Percentiles rank a stretch among this genome's conserved stretches.
Conservation (phyloP, 805 yeast genomes). For the Saturnispora saitoi region DNA sequence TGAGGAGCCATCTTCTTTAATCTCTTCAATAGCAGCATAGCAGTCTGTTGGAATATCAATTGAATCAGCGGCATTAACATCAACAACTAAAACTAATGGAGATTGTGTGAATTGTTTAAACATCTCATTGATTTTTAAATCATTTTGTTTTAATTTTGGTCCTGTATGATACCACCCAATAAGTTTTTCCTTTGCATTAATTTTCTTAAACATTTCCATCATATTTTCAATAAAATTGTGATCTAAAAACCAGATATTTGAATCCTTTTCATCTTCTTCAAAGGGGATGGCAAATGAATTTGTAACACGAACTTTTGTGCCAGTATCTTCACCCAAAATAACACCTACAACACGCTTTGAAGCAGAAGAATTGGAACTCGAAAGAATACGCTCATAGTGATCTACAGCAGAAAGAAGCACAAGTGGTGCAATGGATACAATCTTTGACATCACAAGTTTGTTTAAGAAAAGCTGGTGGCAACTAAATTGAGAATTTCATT, state of each 20-base stretch:
- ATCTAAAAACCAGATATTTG: slow-evolving; percentile 93
- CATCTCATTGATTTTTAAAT: slow-evolving; percentile 81
- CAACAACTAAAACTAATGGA: slow-evolving; percentile 83
- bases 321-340: slow-evolving; percentile 62
- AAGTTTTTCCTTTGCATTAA: slow-evolving; percentile 91
- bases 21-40: slow-evolving; percentile 87
- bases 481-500: not conserved
- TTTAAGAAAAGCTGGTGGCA: not conserved
- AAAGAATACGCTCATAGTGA: slow-evolving; percentile 81
- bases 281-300: slow-evolving; percentile 96
- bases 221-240: slow-evolving; percentile 92
- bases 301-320: slow-evolving; percentile 55
- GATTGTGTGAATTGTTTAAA: slow-evolving; percentile 75
- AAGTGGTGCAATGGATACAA: slow-evolving; percentile 90
- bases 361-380: slow-evolving; percentile 28
- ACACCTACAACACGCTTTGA: slow-evolving; percentile 86
- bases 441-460: slow-evolving; percentile 20
- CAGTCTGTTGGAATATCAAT: slow-evolving; percentile 96
- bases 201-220: slow-evolving; percentile 97
- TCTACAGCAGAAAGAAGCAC: slow-evolving; percentile 91
- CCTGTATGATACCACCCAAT: slow-evolving; percentile 99
- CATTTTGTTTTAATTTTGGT: slow-evolving; percentile 82
- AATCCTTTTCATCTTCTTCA: slow-evolving; percentile 89
- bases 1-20: slow-evolving; percentile 90
- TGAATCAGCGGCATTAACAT: slow-evolving; percentile 66